phyloP scores from a whole-genome alignment of 2,329 filamentous ascomycete species.

The Lasiodiplodia sp. region DNA sequence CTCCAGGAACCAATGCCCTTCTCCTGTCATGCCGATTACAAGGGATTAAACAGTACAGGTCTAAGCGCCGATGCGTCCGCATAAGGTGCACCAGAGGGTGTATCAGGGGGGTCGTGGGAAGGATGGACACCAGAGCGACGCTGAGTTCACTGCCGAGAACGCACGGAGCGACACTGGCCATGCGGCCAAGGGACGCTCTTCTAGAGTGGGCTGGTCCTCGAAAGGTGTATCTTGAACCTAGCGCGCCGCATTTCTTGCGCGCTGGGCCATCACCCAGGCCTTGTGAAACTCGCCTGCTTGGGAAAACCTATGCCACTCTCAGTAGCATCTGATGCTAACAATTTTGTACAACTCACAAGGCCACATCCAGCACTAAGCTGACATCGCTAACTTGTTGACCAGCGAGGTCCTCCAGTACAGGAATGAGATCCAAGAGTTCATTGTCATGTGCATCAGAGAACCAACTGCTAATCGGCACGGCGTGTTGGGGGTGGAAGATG shows the following conservation, averaged over 20 bases:
- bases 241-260: not conserved
- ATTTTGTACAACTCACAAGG: slow-evolving; percentile 55
- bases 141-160: slow-evolving; percentile 23
- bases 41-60: slow-evolving; percentile 32
- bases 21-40: slow-evolving; percentile 31
- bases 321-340: slow-evolving; percentile 26
- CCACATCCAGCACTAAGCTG: slow-evolving; percentile 94
- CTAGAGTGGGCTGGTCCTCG: slow-evolving; percentile 8
- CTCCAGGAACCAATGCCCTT: slow-evolving; percentile 30
- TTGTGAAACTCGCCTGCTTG: slow-evolving; percentile 7
- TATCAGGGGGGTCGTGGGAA: slow-evolving; percentile 23
- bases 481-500: slow-evolving; percentile 99
- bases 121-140: slow-evolving; percentile 18
- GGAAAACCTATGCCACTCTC: slow-evolving; percentile 20
- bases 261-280: slow-evolving; percentile 3
- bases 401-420: slow-evolving; percentile 96
- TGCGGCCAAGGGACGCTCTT: not conserved
- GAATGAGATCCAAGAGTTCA: slow-evolving; percentile 95
- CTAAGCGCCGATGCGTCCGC: slow-evolving; percentile 26
- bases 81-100: slow-evolving; percentile 27
- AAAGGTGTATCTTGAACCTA: not conserved
- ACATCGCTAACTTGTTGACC: slow-evolving; percentile 90
- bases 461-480: slow-evolving; percentile 99
- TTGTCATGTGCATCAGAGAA: slow-evolving; percentile 99
- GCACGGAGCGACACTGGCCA: not conserved